phyloP scores from a whole-genome alignment of 2,329 filamentous ascomycete genomes.

The Arthroderma uncinatum region DNA sequence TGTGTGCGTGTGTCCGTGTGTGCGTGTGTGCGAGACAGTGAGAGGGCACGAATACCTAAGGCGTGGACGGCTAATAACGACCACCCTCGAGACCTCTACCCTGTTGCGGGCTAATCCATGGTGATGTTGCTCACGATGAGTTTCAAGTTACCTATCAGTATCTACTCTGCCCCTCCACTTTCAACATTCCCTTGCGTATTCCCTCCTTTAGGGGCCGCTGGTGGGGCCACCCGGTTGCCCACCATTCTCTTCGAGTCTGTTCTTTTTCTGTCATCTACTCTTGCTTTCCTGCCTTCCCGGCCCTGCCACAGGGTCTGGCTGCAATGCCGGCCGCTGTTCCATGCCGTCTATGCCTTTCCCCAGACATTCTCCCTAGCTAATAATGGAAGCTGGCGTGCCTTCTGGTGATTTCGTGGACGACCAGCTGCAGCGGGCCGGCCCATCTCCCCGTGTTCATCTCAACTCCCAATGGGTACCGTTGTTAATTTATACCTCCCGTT shows the following conservation, averaged over 20 bases:
- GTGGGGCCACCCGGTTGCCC: not conserved
- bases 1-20: not conserved
- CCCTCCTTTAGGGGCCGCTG: not conserved
- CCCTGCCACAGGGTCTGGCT: slow-evolving; percentile 4
- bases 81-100: not conserved
- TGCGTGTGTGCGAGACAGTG: not conserved
- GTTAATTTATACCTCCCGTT: slow-evolving; percentile 5
- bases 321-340: slow-evolving; percentile 3
- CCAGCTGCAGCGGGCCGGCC: slow-evolving; percentile 36
- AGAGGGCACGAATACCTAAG: not conserved
- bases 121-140: not conserved
- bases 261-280: not conserved
- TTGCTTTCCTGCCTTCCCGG: slow-evolving; percentile 5
- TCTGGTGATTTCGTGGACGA: slow-evolving; percentile 13
- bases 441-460: slow-evolving; percentile 20
- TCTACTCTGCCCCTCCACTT: slow-evolving; percentile 7
- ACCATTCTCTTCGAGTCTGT: not conserved
- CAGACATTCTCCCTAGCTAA: slow-evolving; percentile 16
- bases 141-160: slow-evolving; percentile 5
- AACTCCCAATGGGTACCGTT: not conserved
- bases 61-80: not conserved
- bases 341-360: slow-evolving; percentile 9
- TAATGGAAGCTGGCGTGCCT: slow-evolving; percentile 3
- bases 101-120: not conserved
- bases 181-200: not conserved